Base-by-base conservation (phyloP, 2,329 filamentous ascomycete genomes). In the Rhynchosporium graminicola region DNA sequence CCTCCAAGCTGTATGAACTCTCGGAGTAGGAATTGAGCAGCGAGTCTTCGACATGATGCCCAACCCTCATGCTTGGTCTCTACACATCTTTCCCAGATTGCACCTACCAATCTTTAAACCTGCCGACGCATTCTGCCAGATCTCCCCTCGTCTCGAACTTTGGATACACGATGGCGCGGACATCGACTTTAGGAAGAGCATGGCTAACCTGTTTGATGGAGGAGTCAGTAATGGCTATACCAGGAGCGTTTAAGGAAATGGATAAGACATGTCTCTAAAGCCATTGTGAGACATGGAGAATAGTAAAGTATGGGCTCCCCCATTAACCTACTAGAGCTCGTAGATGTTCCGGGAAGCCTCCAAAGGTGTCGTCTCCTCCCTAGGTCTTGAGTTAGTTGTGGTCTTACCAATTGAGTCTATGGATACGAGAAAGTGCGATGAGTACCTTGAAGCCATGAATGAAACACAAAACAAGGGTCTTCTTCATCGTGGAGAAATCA, bases 381-480 rank as follows among this genome's bases (percentile, higher is more conserved):
- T 90, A 13, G 20, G 7, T 28, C 8, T 20, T 10, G 33, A 29
- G 51, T 54, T 36, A 54, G 10, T 54, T 15, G 3, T 6, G 4
- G 20, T 38, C 20, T 54, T 15, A 4, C 4, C 2, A 12, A 12
- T 31, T 38, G 2, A 26, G 31, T 3, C 7, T 31, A 31, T 29
- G 29, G 26, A 50, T 48, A 8, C 31, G 4, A 4, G 52, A n/a
- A 4, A 61, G 15, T 12, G 4, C 12, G 1, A 38, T 38, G 65
- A 70, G 47, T 72, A 87, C 85, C 83, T 95, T 92, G 84, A 96
- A 96, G 74, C 91, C 91, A 76, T 96, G 91, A 65, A 95, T 91
- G 76, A 95, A 95, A 73, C 89, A 90, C 63, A 96, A 78, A 45
- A 96, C 77, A 43, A 96, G 77, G 63, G 90, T 95, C 78, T 91